Percentiles rank a stretch among this genome's conserved stretches.
Conservation (phyloP, 2,329 filamentous ascomycete species). For the Lecanicillium sp. region DNA sequence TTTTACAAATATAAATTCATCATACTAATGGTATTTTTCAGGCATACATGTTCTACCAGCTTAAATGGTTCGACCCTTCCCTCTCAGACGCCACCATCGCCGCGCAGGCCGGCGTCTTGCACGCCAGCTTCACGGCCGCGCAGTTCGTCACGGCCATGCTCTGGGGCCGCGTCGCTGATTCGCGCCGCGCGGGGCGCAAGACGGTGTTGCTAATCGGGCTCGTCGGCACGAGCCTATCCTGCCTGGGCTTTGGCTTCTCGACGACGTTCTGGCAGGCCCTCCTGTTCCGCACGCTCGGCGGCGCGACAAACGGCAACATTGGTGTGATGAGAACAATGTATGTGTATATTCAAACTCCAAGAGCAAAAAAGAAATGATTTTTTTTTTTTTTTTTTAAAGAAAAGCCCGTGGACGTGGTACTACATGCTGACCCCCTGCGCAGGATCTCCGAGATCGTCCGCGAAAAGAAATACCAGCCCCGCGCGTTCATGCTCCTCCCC, state of each 20-base stretch:
- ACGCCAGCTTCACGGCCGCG: slow-evolving; percentile 72
- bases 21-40: no score
- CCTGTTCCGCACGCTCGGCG: slow-evolving; percentile 61
- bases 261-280: slow-evolving; percentile 65
- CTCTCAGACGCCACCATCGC: slow-evolving; percentile 61
- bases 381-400: not conserved
- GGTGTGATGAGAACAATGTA: slow-evolving; percentile 71
- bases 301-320: slow-evolving; percentile 66
- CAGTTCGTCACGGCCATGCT: slow-evolving; percentile 79
- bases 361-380: not conserved
- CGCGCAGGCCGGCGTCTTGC: slow-evolving; percentile 68
- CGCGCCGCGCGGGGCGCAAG: slow-evolving; percentile 64
- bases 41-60: slow-evolving; percentile 82
- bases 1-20: no score
- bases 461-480: slow-evolving; percentile 57
- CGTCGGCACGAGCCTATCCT: slow-evolving; percentile 49
- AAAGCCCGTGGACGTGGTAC: not conserved
- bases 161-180: slow-evolving; percentile 69
- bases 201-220: slow-evolving; percentile 72
- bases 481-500: slow-evolving; percentile 68
- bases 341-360: slow-evolving; percentile 12
- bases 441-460: slow-evolving; percentile 64
- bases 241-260: slow-evolving; percentile 58
- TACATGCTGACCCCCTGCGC: not conserved
- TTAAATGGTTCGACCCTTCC: slow-evolving; percentile 63